Evolutionary conservation across 2,329 filamentous ascomycete species (phyloP), one percentile per base, ranked within the genome.

Genomic region (Triangularia verruculosa): DNA sequence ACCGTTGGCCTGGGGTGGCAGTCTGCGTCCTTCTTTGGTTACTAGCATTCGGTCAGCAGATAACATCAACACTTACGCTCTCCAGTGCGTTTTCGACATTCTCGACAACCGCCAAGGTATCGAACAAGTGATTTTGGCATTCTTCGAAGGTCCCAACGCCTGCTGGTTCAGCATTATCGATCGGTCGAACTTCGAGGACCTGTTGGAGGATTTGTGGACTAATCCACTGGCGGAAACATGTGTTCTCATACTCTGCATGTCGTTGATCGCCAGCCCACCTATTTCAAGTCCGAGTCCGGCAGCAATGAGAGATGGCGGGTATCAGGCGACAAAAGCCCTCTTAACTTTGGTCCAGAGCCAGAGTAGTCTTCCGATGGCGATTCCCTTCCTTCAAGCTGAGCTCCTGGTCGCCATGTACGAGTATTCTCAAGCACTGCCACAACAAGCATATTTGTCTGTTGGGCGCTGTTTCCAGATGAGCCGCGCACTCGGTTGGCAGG

Each of bases 381-480:
- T 67, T 4, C 57, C 65, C 20, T 57, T 73, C 20, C 52, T 74
- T 56, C 72, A 74, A 53, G 69, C 72, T 47, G 65, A 72, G 51
- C 66, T 74, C 30, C 67, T 74, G 15, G 60, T 74, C 27, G 71
- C 70, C 61, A 54, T 72, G 67, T 74, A 74, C 62, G 72, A 74
- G 56, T 69, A 70, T 43, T 68, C 69, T 11, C 70, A 74, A 25
- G 54, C 66, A 22, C 70, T 73, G 69, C 69, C 71, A 8, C 71
- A 73, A 58, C 72, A 74, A 62, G 71, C 72, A 9, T 74, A 72
- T 54, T 61, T 73, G 63, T 68, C 72, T 15, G 52, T 73, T 5
- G 71, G 72, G 1, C 66, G 65, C 4, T 74, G 72, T 20, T 64
- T 70, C 57, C 70, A 71, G 15, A 72, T 74, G 60, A 70, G 64